These are phyloP conservation scores for Sporobolomyces roseus DNA, from an alignment of 768 basidiomycete species.

Conservation along the genomic window DNA sequence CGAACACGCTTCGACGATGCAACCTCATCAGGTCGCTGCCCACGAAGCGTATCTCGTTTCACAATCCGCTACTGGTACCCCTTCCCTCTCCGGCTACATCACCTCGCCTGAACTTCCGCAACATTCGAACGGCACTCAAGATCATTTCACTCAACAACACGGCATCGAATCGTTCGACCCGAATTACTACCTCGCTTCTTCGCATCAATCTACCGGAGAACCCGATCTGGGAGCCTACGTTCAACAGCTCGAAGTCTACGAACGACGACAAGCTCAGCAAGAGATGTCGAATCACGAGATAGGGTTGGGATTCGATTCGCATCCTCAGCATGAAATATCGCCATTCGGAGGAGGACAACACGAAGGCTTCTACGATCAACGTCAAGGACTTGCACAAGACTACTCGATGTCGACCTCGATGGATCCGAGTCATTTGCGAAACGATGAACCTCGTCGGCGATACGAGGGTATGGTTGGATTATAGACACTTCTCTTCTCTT, in stretches of 20 bases:
- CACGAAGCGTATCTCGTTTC: background rate
- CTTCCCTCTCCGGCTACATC: constrained; percentile 7
- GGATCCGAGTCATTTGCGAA: no score
- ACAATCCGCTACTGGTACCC: background rate
- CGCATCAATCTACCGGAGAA: background rate
- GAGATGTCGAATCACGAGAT: background rate
- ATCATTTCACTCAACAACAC: no score
- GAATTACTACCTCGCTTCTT: background rate
- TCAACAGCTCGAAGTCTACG: constrained; percentile 10
- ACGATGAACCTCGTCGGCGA: no score
- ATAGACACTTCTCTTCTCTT: no score
- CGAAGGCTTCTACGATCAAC: no score
- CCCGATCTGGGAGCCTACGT: constrained; percentile 17
- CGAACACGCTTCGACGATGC: background rate
- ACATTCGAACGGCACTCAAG: background rate
- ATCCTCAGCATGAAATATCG: no score
- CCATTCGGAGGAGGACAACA: no score
- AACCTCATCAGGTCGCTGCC: background rate
- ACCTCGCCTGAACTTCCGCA: constrained; percentile 6
- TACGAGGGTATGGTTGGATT: no score
- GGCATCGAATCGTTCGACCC: background rate
- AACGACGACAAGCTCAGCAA: background rate
- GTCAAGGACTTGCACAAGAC: no score
- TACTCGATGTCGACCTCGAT: no score
- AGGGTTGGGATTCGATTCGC: constrained; percentile 10